These are phyloP conservation scores for Scytalidium lignicola DNA, from an alignment of 2,329 filamentous ascomycete species.

Conservation along the genomic window DNA sequence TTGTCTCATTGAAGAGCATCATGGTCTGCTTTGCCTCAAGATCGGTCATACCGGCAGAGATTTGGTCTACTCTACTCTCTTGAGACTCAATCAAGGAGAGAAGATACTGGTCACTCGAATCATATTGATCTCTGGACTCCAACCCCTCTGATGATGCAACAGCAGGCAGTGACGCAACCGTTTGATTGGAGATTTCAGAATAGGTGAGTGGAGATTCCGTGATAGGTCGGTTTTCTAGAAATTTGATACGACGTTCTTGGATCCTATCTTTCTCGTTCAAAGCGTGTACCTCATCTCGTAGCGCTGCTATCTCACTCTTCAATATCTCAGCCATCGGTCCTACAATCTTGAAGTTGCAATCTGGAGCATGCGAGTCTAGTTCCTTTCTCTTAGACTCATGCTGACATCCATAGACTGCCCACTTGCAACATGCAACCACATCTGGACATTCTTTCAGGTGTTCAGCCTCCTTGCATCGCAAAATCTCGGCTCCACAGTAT, in stretches of 20 bases:
- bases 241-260: conserved; percentile 37
- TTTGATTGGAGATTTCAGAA: conserved; percentile 16
- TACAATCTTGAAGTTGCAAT: conserved; percentile 48
- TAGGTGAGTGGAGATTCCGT: conserved; percentile 22
- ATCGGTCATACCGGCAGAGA: conserved; percentile 52
- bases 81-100: conserved; percentile 43
- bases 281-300: conserved; percentile 40
- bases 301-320: conserved; percentile 35
- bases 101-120: conserved; percentile 39
- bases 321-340: conserved; percentile 43
- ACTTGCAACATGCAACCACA: conserved; percentile 38
- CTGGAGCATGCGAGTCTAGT: conserved; percentile 39
- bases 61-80: conserved; percentile 50
- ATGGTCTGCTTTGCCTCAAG: conserved; percentile 56
- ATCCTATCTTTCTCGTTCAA: conserved; percentile 34
- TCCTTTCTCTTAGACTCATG: conserved; percentile 33
- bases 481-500: conserved; percentile 20
- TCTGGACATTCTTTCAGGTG: conserved; percentile 41
- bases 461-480: conserved; percentile 18
- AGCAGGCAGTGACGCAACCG: conserved; percentile 23
- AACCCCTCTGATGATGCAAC: conserved; percentile 17
- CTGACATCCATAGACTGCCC: conserved; percentile 43
- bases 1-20: conserved; percentile 56
- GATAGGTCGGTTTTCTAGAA: conserved; percentile 32
- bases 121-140: conserved; percentile 25